A percentile compares a stretch with the other conserved stretches of the same genome.
phyloP scores from a whole-genome alignment of 345 rosid genomes.

The Salix exigua region DNA sequence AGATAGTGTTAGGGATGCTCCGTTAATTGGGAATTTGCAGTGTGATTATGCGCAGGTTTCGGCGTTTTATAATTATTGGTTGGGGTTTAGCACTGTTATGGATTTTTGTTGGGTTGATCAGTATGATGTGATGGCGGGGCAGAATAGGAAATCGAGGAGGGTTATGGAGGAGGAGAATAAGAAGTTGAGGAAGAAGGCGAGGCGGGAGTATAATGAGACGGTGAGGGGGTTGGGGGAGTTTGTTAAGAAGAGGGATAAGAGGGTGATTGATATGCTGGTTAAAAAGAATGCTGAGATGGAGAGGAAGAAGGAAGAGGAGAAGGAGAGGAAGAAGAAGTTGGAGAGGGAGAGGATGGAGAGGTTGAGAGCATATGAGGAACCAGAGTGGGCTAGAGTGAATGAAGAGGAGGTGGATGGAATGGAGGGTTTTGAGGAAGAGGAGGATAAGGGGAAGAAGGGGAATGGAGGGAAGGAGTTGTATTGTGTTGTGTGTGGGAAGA shows the following conservation, averaged over 20 bases:
- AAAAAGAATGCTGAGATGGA: slow-evolving; percentile 68
- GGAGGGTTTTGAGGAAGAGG: slow-evolving; percentile 39
- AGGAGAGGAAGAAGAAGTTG: slow-evolving; percentile 55
- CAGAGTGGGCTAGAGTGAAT: slow-evolving; percentile 58
- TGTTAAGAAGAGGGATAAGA: slow-evolving; percentile 90
- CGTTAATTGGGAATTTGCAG: slow-evolving; percentile 83
- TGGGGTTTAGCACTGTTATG: slow-evolving; percentile 74
- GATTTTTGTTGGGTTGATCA: slow-evolving; percentile 88
- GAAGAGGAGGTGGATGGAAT: slow-evolving; percentile 38
- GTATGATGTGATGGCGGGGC: slow-evolving; percentile 68
- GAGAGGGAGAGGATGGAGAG: slow-evolving; percentile 68
- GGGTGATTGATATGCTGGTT: slow-evolving; percentile 73
- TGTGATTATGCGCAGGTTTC: slow-evolving; percentile 70
- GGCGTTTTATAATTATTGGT: slow-evolving; percentile 84
- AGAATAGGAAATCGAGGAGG: slow-evolving; percentile 69
- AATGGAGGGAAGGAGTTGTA: slow-evolving; percentile 51
- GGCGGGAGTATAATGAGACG: slow-evolving; percentile 71
- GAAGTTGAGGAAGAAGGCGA: slow-evolving; percentile 84
- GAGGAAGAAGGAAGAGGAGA: slow-evolving; percentile 56
- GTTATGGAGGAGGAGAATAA: slow-evolving; percentile 91
- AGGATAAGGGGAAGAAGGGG: slow-evolving; percentile 19
- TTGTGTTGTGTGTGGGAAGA: slow-evolving; percentile 84
- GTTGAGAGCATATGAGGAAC: slow-evolving; percentile 51
- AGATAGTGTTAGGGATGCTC: slow-evolving; percentile 62
- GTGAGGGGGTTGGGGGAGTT: slow-evolving; percentile 80